phyloP scores from a whole-genome alignment of 2,329 filamentous ascomycete species.

The Graphium sp. region DNA sequence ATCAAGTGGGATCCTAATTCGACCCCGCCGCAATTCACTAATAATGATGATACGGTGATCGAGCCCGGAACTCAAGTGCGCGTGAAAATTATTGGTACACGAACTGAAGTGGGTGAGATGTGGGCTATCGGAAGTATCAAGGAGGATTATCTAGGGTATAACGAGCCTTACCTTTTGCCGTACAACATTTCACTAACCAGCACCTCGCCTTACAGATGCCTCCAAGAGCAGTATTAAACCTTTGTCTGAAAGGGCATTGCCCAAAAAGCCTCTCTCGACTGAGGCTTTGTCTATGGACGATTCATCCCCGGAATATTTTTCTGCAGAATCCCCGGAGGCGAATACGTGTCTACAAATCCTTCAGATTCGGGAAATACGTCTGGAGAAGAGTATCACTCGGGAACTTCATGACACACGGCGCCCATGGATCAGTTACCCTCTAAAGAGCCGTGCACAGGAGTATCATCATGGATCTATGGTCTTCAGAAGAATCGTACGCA shows the following conservation, averaged over 20 bases:
- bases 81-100: conserved; percentile 83
- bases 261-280: background rate
- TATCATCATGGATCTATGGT: too few species aligned
- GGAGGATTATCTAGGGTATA: conserved; percentile 54
- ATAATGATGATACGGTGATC: conserved; percentile 86
- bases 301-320: background rate
- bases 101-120: conserved; percentile 87
- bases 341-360: background rate
- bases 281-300: background rate
- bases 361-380: background rate
- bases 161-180: too few species aligned
- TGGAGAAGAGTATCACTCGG: background rate
- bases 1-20: conserved; percentile 93
- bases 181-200: conserved; percentile 6
- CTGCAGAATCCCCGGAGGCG: background rate
- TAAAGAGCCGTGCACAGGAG: too few species aligned
- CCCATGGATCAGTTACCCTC: too few species aligned
- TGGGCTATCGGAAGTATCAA: conserved; percentile 97
- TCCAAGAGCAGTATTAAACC: conserved; percentile 10
- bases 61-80: conserved; percentile 88
- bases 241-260: background rate
- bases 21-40: conserved; percentile 90
- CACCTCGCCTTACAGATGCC: conserved; percentile 9
- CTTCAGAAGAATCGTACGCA: too few species aligned
- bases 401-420: conserved; percentile 1